These are phyloP conservation scores for Leersia perrieri DNA, from an alignment of 176 grass and related monocot genomes.

Conservation along the genomic window DNA sequence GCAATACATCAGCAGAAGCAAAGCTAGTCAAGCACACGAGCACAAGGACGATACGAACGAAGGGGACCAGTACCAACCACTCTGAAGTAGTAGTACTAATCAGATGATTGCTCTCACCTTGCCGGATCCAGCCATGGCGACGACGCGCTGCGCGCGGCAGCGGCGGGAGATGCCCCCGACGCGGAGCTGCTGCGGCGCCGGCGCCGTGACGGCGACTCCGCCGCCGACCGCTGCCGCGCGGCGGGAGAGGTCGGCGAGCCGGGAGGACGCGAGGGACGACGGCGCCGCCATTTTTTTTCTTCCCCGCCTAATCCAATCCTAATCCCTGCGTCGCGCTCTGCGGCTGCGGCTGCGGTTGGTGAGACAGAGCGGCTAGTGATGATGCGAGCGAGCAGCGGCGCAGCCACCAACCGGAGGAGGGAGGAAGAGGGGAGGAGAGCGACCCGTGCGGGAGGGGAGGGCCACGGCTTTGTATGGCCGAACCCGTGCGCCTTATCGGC, in stretches of 20 bases:
- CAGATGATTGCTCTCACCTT: conserved; percentile 60
- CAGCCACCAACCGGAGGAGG: not conserved
- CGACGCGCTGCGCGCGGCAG: conserved; percentile 59
- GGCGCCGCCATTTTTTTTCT: conserved; percentile 53
- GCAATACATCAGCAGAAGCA: conserved; percentile 17
- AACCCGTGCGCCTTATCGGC: conserved; percentile 40
- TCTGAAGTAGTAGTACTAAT: no score
- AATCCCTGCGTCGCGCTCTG: not conserved
- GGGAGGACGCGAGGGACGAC: conserved; percentile 66
- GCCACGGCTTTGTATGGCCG: conserved; percentile 39
- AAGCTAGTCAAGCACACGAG: not conserved
- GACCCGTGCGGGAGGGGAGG: conserved; percentile 20
- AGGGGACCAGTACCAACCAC: not conserved
- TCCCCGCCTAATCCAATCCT: not conserved
- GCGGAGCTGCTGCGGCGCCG: conserved; percentile 47
- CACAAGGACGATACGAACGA: not conserved
- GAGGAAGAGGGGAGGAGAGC: not conserved
- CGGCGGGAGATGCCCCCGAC: conserved; percentile 44
- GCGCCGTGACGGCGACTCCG: not conserved
- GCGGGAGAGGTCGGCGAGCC: conserved; percentile 47
- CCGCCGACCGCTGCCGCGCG: conserved; percentile 2
- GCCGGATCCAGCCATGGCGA: conserved; percentile 97
- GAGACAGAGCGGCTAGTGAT: not conserved
- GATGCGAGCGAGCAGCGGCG: conserved; percentile 16
- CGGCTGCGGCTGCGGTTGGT: conserved; percentile 30